These are phyloP conservation scores for Eucalyptus pauciflora DNA, from an alignment of 345 rosid species.

Conservation along the genomic window DNA sequence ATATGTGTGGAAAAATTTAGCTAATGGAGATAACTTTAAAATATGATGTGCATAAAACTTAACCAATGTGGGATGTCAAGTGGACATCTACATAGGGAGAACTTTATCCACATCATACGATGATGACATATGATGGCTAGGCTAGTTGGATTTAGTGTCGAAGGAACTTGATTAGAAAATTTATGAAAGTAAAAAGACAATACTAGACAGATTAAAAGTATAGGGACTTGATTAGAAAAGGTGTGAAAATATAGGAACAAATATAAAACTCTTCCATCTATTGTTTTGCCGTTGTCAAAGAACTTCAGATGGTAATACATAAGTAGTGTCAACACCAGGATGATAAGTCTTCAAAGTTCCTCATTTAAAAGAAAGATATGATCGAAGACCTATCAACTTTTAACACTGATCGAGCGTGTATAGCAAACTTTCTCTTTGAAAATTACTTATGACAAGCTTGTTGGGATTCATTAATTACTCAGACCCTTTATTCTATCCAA, in stretches of 20 bases:
- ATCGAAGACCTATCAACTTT: not conserved
- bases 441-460: not conserved
- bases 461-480: not conserved
- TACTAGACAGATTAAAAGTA: not conserved
- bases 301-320: not conserved
- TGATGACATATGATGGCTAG: not conserved
- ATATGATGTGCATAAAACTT: not conserved
- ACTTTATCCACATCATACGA: not conserved
- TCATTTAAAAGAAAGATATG: not conserved
- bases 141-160: not conserved
- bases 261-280: fast-evolving
- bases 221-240: not conserved
- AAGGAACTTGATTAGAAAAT: not conserved
- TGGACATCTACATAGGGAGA: too few relatives aligned
- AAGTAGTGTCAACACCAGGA: not conserved
- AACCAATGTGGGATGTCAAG: not conserved
- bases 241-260: not conserved
- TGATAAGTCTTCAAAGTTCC: not conserved
- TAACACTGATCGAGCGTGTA: not conserved
- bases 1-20: not conserved
- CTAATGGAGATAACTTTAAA: too few relatives aligned
- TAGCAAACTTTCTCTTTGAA: not conserved
- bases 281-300: not conserved
- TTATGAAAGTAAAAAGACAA: not conserved
- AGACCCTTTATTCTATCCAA: not conserved